Percentiles rank a stretch among this genome's conserved stretches.
phyloP scores from a whole-genome alignment of 768 basidiomycete genomes.

The Phaeotremella skinneri region DNA sequence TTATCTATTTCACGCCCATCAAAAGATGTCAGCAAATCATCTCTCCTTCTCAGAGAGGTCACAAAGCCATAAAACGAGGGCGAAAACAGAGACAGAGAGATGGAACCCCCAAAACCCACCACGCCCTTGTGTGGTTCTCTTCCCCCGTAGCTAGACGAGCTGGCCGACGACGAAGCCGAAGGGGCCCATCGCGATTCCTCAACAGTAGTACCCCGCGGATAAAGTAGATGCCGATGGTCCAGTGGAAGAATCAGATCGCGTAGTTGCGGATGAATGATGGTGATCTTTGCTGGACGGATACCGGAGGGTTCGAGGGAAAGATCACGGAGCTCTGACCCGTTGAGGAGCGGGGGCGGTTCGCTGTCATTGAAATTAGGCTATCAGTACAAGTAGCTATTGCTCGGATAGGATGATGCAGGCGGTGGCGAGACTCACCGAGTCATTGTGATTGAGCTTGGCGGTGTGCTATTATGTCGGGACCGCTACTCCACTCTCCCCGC shows the following conservation, averaged over 20 bases:
- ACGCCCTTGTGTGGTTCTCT: slow-evolving; percentile 4
- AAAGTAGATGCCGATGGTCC: slow-evolving; percentile 55
- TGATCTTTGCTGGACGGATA: slow-evolving; percentile 37
- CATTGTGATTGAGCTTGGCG: slow-evolving; percentile 11
- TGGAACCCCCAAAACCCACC: no score
- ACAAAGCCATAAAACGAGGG: background rate
- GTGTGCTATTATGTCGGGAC: no score
- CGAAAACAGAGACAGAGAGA: no score
- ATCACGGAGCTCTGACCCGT: slow-evolving; percentile 39
- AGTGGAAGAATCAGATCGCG: slow-evolving; percentile 73
- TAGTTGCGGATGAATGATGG: slow-evolving; percentile 58
- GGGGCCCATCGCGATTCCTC: slow-evolving; percentile 22
- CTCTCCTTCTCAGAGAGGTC: background rate
- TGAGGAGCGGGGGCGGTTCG: slow-evolving; percentile 26
- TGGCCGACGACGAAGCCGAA: no score
- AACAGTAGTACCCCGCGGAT: slow-evolving; percentile 23
- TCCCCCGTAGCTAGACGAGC: background rate
- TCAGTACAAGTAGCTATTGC: no score
- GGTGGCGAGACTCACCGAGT: slow-evolving; percentile 13
- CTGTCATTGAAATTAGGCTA: slow-evolving; percentile 12
- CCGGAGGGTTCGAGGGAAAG: slow-evolving; percentile 25
- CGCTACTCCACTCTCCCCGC: background rate
- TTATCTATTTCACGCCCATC: slow-evolving; percentile 16
- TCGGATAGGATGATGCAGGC: background rate
- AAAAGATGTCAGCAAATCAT: background rate